These are phyloP conservation scores for Wilcoxina mikolae DNA, from an alignment of 495 filamentous ascomycete genomes.

Conservation along the genomic window DNA sequence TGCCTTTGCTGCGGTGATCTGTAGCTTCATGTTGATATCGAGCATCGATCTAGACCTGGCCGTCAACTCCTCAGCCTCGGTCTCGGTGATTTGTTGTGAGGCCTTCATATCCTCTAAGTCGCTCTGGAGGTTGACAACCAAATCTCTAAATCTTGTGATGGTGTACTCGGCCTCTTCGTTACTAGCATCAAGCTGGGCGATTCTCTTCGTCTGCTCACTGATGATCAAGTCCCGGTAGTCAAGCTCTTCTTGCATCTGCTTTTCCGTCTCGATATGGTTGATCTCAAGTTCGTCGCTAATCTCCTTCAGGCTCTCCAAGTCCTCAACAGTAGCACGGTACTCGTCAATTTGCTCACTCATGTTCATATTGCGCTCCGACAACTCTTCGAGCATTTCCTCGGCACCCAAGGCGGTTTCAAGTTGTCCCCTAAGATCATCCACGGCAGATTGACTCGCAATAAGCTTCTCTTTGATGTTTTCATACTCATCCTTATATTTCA, in stretches of 20 bases:
- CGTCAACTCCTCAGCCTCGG: slow-evolving; percentile 73
- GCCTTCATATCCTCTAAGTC: slow-evolving; percentile 85
- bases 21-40: slow-evolving; percentile 88
- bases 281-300: slow-evolving; percentile 87
- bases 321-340: slow-evolving; percentile 62
- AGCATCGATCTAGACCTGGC: slow-evolving; percentile 81
- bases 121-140: slow-evolving; percentile 70
- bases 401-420: slow-evolving; percentile 74
- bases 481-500: slow-evolving; percentile 54
- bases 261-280: slow-evolving; percentile 82
- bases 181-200: slow-evolving; percentile 51
- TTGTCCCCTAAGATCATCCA: slow-evolving; percentile 80
- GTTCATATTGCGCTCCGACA: slow-evolving; percentile 68
- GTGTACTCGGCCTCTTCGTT: slow-evolving; percentile 85
- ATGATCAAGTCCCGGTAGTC: slow-evolving; percentile 67
- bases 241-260: slow-evolving; percentile 85
- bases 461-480: slow-evolving; percentile 56
- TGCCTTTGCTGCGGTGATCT: slow-evolving; percentile 72
- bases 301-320: slow-evolving; percentile 75
- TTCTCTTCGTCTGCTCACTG: slow-evolving; percentile 54
- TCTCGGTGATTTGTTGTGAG: slow-evolving; percentile 79
- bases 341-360: slow-evolving; percentile 73
- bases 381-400: slow-evolving; percentile 85
- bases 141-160: slow-evolving; percentile 67
- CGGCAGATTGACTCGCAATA: slow-evolving; percentile 52